phyloP scores from a whole-genome alignment of 2,329 filamentous ascomycete genomes.

The Ceratocystiopsis minuta region DNA sequence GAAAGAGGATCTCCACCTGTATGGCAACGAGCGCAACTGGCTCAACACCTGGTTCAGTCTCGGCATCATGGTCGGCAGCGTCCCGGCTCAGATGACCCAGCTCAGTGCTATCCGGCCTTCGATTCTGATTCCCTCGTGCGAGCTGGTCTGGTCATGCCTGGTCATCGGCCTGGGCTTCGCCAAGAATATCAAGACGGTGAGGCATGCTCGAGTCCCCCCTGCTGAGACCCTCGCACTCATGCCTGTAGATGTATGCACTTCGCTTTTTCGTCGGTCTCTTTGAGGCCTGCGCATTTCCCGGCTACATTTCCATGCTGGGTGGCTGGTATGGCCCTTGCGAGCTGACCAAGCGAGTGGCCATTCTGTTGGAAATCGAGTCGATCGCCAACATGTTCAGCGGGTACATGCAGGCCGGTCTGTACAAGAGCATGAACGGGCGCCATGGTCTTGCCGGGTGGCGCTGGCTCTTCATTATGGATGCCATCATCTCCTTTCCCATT shows the following conservation, averaged over 20 bases:
- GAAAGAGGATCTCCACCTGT: slow-evolving; percentile 16
- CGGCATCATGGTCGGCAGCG: slow-evolving; percentile 35
- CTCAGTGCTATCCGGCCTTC: slow-evolving; percentile 13
- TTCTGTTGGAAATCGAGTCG: slow-evolving; percentile 41
- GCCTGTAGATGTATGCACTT: slow-evolving; percentile 15
- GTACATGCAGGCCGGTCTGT: slow-evolving; percentile 38
- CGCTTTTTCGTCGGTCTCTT: slow-evolving; percentile 16
- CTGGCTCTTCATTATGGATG: slow-evolving; percentile 24
- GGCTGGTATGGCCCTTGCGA: slow-evolving; percentile 40
- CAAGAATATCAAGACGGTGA: too few relatives aligned
- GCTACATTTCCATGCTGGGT: slow-evolving; percentile 3
- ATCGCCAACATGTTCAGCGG: slow-evolving; percentile 44
- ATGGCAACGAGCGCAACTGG: slow-evolving; percentile 22
- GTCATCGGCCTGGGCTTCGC: slow-evolving; percentile 16
- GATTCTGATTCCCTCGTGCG: slow-evolving; percentile 14
- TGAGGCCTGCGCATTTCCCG: slow-evolving; percentile 10
- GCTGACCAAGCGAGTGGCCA: slow-evolving; percentile 39
- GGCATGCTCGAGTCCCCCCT: slow-evolving; percentile 14
- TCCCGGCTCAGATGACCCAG: slow-evolving; percentile 38
- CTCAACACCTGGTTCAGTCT: slow-evolving; percentile 25
- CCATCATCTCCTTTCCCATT: slow-evolving; percentile 12
- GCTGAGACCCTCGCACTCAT: too few relatives aligned
- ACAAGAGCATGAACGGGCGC: slow-evolving; percentile 24
- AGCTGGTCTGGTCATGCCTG: slow-evolving; percentile 14
- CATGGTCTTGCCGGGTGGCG: slow-evolving; percentile 18